Evolutionary conservation across 345 rosid genomes (phyloP).

Genomic region (Brassica carinata): DNA sequence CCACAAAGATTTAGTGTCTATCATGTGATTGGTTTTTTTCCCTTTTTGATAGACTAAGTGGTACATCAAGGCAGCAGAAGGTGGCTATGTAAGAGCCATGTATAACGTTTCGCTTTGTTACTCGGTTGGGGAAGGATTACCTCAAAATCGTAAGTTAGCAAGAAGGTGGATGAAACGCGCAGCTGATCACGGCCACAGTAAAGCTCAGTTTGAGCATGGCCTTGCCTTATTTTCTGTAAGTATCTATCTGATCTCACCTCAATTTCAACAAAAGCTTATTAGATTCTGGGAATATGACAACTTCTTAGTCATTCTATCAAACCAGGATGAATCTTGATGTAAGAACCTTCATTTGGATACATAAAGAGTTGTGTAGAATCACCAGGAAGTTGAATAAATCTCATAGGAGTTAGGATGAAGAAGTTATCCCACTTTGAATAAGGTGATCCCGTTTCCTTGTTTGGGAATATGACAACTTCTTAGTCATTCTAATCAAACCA

Average conservation of each 20-base stretch:
- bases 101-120: slow-evolving; percentile 79
- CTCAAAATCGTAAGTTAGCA: slow-evolving; percentile 54
- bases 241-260: not conserved
- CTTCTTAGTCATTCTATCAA: too few species aligned
- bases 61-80: slow-evolving; percentile 85
- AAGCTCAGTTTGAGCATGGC: slow-evolving; percentile 91
- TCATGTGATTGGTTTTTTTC: not conserved
- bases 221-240: slow-evolving; percentile 79
- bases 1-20: not conserved
- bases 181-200: slow-evolving; percentile 83
- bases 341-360: too few species aligned
- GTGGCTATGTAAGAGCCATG: slow-evolving; percentile 91
- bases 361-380: too few species aligned
- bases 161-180: slow-evolving; percentile 96
- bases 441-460: too few species aligned
- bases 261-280: too few species aligned
- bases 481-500: too few species aligned
- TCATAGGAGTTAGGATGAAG: too few species aligned
- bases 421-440: too few species aligned
- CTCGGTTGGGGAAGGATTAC: slow-evolving; percentile 76
- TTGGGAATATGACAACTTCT: too few species aligned
- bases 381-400: too few species aligned
- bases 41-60: slow-evolving; percentile 58
- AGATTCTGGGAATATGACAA: too few species aligned
- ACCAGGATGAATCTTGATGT: too few species aligned